These are phyloP conservation scores for Penicillium chermesinum DNA, from an alignment of 495 filamentous ascomycete genomes.

Conservation along the genomic window DNA sequence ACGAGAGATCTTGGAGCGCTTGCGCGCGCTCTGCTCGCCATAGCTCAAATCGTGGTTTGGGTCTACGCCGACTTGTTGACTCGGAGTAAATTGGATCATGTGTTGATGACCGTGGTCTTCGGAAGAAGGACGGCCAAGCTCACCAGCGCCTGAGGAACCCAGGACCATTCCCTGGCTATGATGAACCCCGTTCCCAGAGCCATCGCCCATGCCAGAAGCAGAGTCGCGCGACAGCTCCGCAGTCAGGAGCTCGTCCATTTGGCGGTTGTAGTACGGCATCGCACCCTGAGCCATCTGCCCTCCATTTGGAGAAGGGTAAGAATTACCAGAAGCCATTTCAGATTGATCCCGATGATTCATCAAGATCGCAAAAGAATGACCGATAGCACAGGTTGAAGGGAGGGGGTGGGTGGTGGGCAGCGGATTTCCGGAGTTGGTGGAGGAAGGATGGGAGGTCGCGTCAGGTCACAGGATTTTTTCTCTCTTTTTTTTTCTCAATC, in stretches of 20 bases:
- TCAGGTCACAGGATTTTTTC: constrained; percentile 34
- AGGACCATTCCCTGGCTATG: constrained; percentile 41
- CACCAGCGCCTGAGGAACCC: constrained; percentile 36
- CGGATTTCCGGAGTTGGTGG: constrained; percentile 28
- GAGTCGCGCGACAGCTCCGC: constrained; percentile 45
- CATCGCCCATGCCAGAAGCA: constrained; percentile 38
- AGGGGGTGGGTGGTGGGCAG: constrained; percentile 17
- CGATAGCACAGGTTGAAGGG: constrained; percentile 4
- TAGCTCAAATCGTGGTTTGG: constrained; percentile 47
- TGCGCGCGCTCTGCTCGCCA: constrained; percentile 65
- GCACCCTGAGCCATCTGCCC: constrained; percentile 46
- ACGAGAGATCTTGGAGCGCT: constrained; percentile 85
- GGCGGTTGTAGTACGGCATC: constrained; percentile 43
- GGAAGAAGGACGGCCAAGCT: constrained; percentile 36
- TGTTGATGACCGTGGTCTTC: constrained; percentile 45
- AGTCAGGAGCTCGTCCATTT: constrained; percentile 43
- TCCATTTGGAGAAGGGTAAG: constrained; percentile 45
- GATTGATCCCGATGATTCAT: constrained; percentile 47
- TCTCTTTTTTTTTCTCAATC: constrained; percentile 32
- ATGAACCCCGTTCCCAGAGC: constrained; percentile 38
- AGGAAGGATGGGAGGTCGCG: constrained; percentile 32
- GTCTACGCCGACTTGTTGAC: constrained; percentile 48
- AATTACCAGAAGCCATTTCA: constrained; percentile 45
- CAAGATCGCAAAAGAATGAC: not conserved
- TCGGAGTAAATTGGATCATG: constrained; percentile 44